Evolutionary conservation across 2,329 filamentous ascomycete species (phyloP).

Genomic region (Hymenoscyphus salicellus): DNA sequence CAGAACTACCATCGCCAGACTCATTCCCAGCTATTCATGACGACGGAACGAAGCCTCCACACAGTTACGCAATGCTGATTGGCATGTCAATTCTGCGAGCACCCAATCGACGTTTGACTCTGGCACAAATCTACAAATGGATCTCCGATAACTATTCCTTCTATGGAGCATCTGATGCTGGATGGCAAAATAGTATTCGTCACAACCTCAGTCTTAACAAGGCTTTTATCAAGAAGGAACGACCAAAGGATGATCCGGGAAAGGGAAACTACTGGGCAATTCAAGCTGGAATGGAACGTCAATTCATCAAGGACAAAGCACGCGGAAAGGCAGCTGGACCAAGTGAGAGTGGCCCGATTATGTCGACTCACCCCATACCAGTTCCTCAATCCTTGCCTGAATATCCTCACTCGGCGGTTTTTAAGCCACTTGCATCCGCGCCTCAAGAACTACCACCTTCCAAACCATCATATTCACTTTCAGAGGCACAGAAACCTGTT

Average conservation of each 20-base stretch:
- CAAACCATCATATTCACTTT: conserved; percentile 21
- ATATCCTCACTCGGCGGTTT: conserved; percentile 22
- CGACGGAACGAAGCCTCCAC: conserved; percentile 82
- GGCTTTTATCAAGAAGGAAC: conserved; percentile 90
- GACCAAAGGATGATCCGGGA: conserved; percentile 93
- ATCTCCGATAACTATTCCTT: conserved; percentile 93
- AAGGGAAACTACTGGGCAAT: conserved; percentile 98
- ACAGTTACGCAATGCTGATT: conserved; percentile 93
- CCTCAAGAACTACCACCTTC: conserved; percentile 26
- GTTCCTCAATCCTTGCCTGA: conserved; percentile 21
- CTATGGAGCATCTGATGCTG: conserved; percentile 78
- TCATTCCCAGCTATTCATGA: conserved; percentile 82
- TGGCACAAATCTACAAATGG: conserved; percentile 98
- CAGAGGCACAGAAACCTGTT: conserved; percentile 25
- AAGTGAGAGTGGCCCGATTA: conserved; percentile 48
- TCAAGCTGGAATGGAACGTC: conserved; percentile 79
- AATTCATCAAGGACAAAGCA: conserved; percentile 82
- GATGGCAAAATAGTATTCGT: conserved; percentile 98
- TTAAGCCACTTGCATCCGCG: conserved; percentile 30
- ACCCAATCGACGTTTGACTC: conserved; percentile 75
- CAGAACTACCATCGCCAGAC: conserved; percentile 37
- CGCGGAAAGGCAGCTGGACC: conserved; percentile 53
- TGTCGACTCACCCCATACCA: conserved; percentile 27
- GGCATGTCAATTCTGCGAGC: conserved; percentile 95
- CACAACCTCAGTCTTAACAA: conserved; percentile 98